Evolutionary conservation across 768 basidiomycete genomes (phyloP).

Genomic region (Agrocybe chaxingu): DNA sequence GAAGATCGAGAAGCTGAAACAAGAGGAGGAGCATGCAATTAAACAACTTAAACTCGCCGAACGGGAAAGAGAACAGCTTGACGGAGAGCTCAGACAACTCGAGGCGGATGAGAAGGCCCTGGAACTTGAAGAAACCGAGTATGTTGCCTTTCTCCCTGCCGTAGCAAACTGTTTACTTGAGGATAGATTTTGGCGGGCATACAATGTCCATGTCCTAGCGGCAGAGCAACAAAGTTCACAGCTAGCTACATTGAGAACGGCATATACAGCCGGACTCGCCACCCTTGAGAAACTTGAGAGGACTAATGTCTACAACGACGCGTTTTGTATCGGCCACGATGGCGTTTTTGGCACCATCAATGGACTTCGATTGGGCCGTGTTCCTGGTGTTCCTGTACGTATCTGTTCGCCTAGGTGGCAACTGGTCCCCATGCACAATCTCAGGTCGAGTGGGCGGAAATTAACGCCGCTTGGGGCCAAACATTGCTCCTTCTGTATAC

Average conservation of each 20-base stretch:
- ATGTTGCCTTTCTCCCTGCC: constrained; percentile 26
- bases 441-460: constrained; percentile 96
- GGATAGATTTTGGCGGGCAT: constrained; percentile 71
- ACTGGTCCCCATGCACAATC: constrained; percentile 9
- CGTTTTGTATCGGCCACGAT: constrained; percentile 93
- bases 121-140: constrained; percentile 85
- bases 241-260: constrained; percentile 68
- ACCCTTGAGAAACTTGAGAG: constrained; percentile 83
- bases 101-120: constrained; percentile 76
- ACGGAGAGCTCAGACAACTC: constrained; percentile 64
- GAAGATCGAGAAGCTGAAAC: constrained; percentile 69
- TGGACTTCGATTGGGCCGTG: constrained; percentile 85
- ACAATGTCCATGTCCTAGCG: constrained; percentile 69
- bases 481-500: constrained; percentile 89
- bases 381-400: constrained; percentile 77
- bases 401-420: neutral
- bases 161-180: neutral
- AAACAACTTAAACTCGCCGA: constrained; percentile 77
- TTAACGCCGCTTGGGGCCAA: constrained; percentile 98
- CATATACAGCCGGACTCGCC: constrained; percentile 73
- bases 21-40: constrained; percentile 64
- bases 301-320: constrained; percentile 94
- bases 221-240: constrained; percentile 67
- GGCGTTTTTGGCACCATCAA: constrained; percentile 98
- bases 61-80: constrained; percentile 71